phyloP scores from a whole-genome alignment of 2,329 filamentous ascomycete species.

The Rhexocercosporidium sp. region DNA sequence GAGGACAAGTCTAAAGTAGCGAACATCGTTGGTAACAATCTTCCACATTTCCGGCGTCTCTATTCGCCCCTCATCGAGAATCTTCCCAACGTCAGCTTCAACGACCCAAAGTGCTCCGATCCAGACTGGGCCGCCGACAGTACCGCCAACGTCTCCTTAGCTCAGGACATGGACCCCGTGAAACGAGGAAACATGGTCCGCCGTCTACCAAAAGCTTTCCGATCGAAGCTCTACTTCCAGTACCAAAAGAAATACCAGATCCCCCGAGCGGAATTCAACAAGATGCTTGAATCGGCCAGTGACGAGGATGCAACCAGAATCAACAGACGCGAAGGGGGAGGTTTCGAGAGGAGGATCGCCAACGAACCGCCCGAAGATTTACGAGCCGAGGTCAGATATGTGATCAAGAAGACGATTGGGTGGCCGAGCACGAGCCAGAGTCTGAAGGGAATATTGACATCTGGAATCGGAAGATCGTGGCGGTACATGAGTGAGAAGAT shows the following conservation, averaged over 20 bases:
- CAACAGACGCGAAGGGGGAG: constrained; percentile 76
- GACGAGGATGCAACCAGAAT: constrained; percentile 74
- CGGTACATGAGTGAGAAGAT: constrained; percentile 86
- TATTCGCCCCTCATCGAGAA: constrained; percentile 90
- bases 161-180: constrained; percentile 90
- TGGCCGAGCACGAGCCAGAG: constrained; percentile 94
- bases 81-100: constrained; percentile 85
- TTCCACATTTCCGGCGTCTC: constrained; percentile 87
- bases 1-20: constrained; percentile 92
- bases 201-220: constrained; percentile 83
- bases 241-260: constrained; percentile 92
- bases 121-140: constrained; percentile 68
- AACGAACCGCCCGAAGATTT: constrained; percentile 69
- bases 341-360: constrained; percentile 86
- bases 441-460: constrained; percentile 81
- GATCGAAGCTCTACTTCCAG: constrained; percentile 89
- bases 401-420: constrained; percentile 85
- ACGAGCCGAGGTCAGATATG: constrained; percentile 70
- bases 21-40: constrained; percentile 93
- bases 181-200: constrained; percentile 96
- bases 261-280: constrained; percentile 79
- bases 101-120: constrained; percentile 63
- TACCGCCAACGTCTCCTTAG: constrained; percentile 68
- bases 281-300: constrained; percentile 78
- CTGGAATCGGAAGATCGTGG: constrained; percentile 71